Base-by-base conservation (phyloP, 306 rosid species). In the Vicia villosa region DNA sequence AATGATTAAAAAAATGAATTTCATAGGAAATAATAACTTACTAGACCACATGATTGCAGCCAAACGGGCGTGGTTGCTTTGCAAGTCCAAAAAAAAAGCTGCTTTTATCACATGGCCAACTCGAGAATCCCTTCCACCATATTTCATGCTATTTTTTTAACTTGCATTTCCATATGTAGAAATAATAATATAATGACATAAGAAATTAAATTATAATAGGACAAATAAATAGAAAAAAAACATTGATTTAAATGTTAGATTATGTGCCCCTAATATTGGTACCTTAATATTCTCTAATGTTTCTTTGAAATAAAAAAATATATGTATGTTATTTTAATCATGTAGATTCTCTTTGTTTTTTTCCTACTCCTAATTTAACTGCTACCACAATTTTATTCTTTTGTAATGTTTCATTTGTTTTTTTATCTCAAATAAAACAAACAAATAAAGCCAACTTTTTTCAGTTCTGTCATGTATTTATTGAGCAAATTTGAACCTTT, bases 1-100 rank as follows among this genome's bases (percentile, higher is more conserved):
- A 66, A 66, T 66, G 63, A 57, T 46, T 57, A 8, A 61, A 22
- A 21, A 72, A 73, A 26, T 62, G 75, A 69, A 76, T 63, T 76
- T 83, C 68, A 83, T 79, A 59, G 63, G 77, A 67, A 78, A 87
- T 86, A 74, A 89, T 87, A 86, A 78, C 82, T 72, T 69, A 82
- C 77, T 83, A 94, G 95, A 94, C 91, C 92, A 16, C 86, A 94
- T 94, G 91, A 94, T 94, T 94, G 84, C 89, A 85, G 79, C 81
- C 90, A 86, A 88, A 90, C 79, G 89, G 85, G 98, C 93, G 94
- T 93, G 96, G 97, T 90, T 88, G 76, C 84, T 84, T 87, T 89
- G 84, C 83, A 68, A 78, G 73, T 77, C 73, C 47, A 80, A 69
- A 66, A 50, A 50, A 49, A 92, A 86, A 85, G 86, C 87, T 85